Conservation (phyloP, 176 grass and related monocot genomes). For the Oryza meridionalis region DNA sequence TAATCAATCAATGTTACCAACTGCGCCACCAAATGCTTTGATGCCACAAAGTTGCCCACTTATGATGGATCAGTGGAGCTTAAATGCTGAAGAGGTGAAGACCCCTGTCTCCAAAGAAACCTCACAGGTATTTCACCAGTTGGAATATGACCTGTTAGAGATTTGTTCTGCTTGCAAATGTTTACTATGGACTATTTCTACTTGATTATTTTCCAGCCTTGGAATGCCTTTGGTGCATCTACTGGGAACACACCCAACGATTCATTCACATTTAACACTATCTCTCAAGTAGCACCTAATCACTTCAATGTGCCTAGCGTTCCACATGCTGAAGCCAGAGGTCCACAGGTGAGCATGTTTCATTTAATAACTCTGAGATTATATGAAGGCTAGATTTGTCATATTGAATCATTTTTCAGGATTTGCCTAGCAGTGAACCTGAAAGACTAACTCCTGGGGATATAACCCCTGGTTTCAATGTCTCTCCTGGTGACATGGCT, state of each 20-base stretch:
- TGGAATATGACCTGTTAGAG: constrained; percentile 10
- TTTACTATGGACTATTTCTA: constrained; percentile 29
- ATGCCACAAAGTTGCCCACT: constrained; percentile 27
- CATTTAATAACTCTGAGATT: constrained; percentile 6
- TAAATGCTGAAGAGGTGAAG: constrained; percentile 44
- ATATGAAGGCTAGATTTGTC: constrained; percentile 33
- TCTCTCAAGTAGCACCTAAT: constrained; percentile 39
- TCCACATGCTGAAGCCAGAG: constrained; percentile 38
- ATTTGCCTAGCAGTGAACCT: constrained; percentile 29
- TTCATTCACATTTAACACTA: constrained; percentile 47
- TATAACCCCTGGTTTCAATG: constrained; percentile 48
- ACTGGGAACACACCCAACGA: constrained; percentile 41
- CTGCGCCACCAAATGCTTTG: constrained; percentile 19
- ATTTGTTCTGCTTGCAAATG: constrained; percentile 10
- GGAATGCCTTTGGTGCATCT: constrained; percentile 77
- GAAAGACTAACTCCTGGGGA: constrained; percentile 50
- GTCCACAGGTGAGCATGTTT: constrained; percentile 41
- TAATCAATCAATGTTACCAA: constrained; percentile 42
- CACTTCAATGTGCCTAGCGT: constrained; percentile 22
- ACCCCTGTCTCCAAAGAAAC: constrained; percentile 32
- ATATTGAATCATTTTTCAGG: constrained; percentile 45
- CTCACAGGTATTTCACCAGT: constrained; percentile 48
- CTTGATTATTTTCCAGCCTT: constrained; percentile 54
- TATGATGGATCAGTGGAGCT: constrained; percentile 48
- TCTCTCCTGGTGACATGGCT: constrained; percentile 30